Evolutionary conservation across 1,284 basidiomycete genomes (phyloP).

Genomic region (Marasmius fiardii): DNA sequence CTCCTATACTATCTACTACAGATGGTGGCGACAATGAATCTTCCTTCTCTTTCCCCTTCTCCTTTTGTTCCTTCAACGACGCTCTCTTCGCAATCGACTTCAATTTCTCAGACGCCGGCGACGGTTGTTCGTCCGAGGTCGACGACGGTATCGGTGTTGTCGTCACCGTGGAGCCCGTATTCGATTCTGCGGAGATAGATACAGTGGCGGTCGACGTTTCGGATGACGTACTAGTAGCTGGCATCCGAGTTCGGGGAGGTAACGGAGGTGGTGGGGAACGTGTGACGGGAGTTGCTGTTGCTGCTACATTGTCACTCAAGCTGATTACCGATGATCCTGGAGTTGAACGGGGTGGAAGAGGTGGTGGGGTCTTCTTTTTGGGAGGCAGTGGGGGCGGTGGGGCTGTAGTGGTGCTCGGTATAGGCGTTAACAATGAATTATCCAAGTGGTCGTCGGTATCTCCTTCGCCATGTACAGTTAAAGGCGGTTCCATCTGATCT

Average conservation of each 20-base stretch:
- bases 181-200: neutral
- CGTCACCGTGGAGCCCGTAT: neutral
- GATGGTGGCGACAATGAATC: no score
- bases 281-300: slow-evolving; percentile 15
- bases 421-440: no score
- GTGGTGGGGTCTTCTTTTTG: neutral
- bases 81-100: slow-evolving; percentile 42
- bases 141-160: slow-evolving; percentile 15
- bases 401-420: no score
- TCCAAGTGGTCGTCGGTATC: no score
- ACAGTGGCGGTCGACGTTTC: slow-evolving; percentile 8
- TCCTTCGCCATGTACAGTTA: neutral
- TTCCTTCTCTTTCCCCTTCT: neutral
- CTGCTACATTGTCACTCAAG: neutral
- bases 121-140: slow-evolving; percentile 17
- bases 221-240: slow-evolving; percentile 13
- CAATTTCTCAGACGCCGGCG: slow-evolving; percentile 48
- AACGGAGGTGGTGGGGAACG: slow-evolving; percentile 51
- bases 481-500: neutral
- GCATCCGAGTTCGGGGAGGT: slow-evolving; percentile 50
- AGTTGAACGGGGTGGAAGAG: neutral
- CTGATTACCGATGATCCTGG: neutral
- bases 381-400: no score
- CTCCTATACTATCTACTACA: neutral
- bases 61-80: slow-evolving; percentile 14